Evolutionary conservation across 805 yeast species (phyloP), one percentile per base, ranked within the genome.

Genomic region (Kockiozyma suomiensis): DNA sequence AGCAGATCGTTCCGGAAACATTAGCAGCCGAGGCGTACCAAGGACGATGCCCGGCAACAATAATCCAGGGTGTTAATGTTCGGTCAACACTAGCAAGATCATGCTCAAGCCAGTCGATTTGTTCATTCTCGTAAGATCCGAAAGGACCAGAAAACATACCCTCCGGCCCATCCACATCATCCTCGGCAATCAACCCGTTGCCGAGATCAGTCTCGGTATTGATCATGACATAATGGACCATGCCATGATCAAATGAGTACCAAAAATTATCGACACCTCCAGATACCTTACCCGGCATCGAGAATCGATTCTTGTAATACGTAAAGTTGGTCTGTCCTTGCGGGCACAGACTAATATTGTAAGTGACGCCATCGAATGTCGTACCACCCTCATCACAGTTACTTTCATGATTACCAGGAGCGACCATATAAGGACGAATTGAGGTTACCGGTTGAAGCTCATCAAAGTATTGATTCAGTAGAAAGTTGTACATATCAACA

Each of bases 241-340:
- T 57, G n/a, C 73, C 73, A 55, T 72, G 70, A 47, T 72, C 73
- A 37, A 66, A 72, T 1, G 74, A 72, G 58, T 70, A 72, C 74
- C 74, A 72, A 67, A 72, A 66, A 46, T 70, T 71, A n/a, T 64
- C 57, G 23, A 53, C 59, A 30, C 69, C 72, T n/a, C 67, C 69
- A 25, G 72, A 64, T 49, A 65, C 72, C 33, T 42, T 57, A 19
- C 62, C 26, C 13, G 74, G 74, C 74, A 72, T 72, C 49, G 67
- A 61, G 68, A 66, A 72, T 54, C 68, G 73, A 49, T 66, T 54
- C 23, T 56, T 64, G 56, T 66, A 70, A 12, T 68, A 70, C n/a
- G 72, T 62, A 48, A 72, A 72, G 56, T 72, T 72, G 17, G 66
- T 56, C 62, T 71, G 74, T 7, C 64, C 64, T 19, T 58, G 56